Percentiles rank a stretch among this genome's conserved stretches.
These are phyloP conservation scores for Nicotiana benthamiana DNA, from an alignment of 257 asterid genomes.

Conservation along the genomic window DNA sequence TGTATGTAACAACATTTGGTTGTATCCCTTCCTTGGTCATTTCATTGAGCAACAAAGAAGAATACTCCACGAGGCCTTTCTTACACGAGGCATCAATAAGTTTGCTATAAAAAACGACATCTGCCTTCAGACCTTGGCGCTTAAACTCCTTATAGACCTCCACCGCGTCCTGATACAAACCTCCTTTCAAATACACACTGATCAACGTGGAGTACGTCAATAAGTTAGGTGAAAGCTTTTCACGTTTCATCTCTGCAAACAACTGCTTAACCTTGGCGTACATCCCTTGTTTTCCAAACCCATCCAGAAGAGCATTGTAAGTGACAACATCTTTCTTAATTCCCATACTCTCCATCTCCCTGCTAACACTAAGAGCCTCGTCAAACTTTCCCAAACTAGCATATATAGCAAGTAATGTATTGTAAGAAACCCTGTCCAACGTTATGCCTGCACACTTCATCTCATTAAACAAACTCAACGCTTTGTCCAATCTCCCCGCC, in stretches of 20 bases:
- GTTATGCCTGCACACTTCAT: slow-evolving; percentile 79
- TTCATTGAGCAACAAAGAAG: slow-evolving; percentile 70
- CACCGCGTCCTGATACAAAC: slow-evolving; percentile 56
- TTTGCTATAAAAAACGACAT: slow-evolving; percentile 90
- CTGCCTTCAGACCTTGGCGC: slow-evolving; percentile 69
- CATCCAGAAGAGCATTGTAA: slow-evolving; percentile 81
- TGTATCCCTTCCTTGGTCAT: slow-evolving; percentile 87
- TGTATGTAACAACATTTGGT: slow-evolving; percentile 93
- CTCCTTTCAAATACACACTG: slow-evolving; percentile 78
- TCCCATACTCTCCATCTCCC: slow-evolving; percentile 91
- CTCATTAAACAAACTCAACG: slow-evolving; percentile 63
- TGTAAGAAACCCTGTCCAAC: slow-evolving; percentile 81
- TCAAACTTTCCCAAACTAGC: slow-evolving; percentile 84
- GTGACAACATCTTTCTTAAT: slow-evolving; percentile 90
- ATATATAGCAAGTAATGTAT: slow-evolving; percentile 70
- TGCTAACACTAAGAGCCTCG: slow-evolving; percentile 63
- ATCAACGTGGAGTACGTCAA: slow-evolving; percentile 77
- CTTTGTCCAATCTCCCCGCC: slow-evolving; percentile 60
- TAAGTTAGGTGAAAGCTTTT: slow-evolving; percentile 61
- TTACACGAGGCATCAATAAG: slow-evolving; percentile 88
- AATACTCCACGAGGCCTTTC: slow-evolving; percentile 77
- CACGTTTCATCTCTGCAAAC: slow-evolving; percentile 61
- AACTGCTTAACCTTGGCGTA: slow-evolving; percentile 65
- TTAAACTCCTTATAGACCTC: slow-evolving; percentile 69
- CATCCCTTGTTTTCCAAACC: slow-evolving; percentile 86